phyloP scores from a whole-genome alignment of 75 land plant genomes.

The Pinus tabuliformis region DNA sequence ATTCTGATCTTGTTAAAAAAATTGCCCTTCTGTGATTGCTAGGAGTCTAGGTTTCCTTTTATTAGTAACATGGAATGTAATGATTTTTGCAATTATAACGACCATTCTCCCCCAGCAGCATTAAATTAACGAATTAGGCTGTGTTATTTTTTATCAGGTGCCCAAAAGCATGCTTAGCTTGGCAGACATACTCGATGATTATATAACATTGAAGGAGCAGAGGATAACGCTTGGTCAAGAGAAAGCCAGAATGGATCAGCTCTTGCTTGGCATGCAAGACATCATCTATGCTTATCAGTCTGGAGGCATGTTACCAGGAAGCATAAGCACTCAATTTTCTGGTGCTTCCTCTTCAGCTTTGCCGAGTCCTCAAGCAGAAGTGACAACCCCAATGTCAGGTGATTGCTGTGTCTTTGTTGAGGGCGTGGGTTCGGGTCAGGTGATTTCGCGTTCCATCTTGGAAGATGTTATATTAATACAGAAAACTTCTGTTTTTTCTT shows the following conservation, averaged over 20 bases:
- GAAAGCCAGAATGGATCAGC: constrained; percentile 33
- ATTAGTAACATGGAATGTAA: too few relatives aligned
- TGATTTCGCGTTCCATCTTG: background rate
- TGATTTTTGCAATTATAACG: too few relatives aligned
- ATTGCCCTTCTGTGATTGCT: too few relatives aligned
- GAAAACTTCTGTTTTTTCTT: background rate
- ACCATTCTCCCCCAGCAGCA: too few relatives aligned
- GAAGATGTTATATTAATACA: background rate
- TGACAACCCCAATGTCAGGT: background rate
- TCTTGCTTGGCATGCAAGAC: constrained; percentile 48
- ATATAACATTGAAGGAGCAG: constrained; percentile 65
- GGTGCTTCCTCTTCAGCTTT: background rate
- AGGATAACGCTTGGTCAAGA: constrained; percentile 52
- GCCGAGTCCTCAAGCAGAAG: background rate
- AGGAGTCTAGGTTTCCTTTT: too few relatives aligned
- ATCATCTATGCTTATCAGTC: constrained; percentile 52
- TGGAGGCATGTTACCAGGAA: constrained; percentile 4
- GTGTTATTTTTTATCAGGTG: constrained; percentile 25
- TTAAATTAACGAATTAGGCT: background rate
- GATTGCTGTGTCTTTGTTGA: background rate
- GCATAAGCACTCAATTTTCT: background rate
- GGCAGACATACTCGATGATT: constrained; percentile 60
- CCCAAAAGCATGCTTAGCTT: constrained; percentile 59
- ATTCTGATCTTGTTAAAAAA: too few relatives aligned
- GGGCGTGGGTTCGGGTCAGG: background rate